phyloP scores from a whole-genome alignment of 768 basidiomycete species.

The Mycena indigotica region DNA sequence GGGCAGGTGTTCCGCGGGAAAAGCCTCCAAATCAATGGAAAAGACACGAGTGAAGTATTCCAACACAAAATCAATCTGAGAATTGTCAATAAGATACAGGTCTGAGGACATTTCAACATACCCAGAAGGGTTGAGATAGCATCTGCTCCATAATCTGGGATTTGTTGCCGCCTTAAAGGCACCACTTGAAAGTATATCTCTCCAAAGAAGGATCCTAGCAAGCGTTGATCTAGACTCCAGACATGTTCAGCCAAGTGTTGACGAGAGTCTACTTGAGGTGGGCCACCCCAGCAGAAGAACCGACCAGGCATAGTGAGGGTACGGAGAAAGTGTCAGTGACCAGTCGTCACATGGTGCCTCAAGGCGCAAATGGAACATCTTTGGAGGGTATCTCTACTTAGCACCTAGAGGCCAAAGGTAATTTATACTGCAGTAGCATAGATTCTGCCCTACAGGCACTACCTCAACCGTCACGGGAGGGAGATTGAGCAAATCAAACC shows the following conservation, averaged over 20 bases:
- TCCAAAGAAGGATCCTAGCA: neutral
- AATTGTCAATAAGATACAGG: neutral
- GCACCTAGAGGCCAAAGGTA: too few species aligned
- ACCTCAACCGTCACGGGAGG: too few species aligned
- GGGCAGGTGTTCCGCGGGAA: neutral
- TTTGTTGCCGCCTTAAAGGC: neutral
- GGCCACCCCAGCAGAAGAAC: neutral
- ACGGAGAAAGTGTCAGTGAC: too few species aligned
- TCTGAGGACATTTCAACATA: neutral
- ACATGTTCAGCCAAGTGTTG: neutral
- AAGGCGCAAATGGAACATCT: too few species aligned
- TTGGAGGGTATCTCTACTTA: too few species aligned
- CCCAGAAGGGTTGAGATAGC: neutral
- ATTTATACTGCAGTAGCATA: too few species aligned
- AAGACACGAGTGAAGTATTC: neutral
- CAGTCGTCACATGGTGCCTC: too few species aligned
- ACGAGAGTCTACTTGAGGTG: neutral
- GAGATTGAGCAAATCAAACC: too few species aligned
- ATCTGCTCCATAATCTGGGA: neutral
- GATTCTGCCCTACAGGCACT: too few species aligned
- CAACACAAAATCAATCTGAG: neutral
- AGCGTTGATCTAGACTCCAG: neutral
- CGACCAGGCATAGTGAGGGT: too few species aligned
- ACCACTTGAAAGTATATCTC: neutral
- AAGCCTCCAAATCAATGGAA: neutral